These are phyloP conservation scores for Syncephalastrum sp. DNA, from an alignment of 371 early-diverging fungal species.

Conservation along the genomic window DNA sequence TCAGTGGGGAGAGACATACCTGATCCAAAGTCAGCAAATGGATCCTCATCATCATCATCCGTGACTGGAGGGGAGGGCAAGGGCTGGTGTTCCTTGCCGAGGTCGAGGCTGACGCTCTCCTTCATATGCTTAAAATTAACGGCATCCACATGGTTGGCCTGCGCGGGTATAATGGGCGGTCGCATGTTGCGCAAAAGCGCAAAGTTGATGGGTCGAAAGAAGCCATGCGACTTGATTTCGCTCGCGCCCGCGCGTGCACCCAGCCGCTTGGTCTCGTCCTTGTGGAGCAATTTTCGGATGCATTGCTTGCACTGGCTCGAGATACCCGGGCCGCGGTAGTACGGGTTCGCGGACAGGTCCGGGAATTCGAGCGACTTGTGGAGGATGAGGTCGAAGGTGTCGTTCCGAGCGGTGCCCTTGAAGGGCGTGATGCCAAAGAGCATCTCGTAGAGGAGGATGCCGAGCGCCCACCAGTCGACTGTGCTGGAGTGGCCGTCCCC, in stretches of 20 bases:
- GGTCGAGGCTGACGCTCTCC: slow-evolving; percentile 60
- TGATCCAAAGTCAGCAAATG: slow-evolving; percentile 63
- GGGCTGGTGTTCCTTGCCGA: slow-evolving; percentile 23
- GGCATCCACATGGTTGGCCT: slow-evolving; percentile 49
- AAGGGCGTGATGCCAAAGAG: slow-evolving; percentile 92
- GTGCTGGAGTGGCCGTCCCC: slow-evolving; percentile 95
- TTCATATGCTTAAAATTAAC: slow-evolving; percentile 44
- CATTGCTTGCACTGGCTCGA: slow-evolving; percentile 64
- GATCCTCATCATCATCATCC: slow-evolving; percentile 48
- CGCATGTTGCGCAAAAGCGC: slow-evolving; percentile 80
- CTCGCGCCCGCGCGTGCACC: slow-evolving; percentile 88
- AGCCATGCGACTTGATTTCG: slow-evolving; percentile 89
- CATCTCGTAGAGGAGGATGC: slow-evolving; percentile 90
- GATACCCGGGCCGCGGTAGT: slow-evolving; percentile 22
- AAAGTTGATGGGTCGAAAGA: slow-evolving; percentile 91
- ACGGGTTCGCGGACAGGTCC: slow-evolving; percentile 27
- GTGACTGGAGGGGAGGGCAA: slow-evolving; percentile 15
- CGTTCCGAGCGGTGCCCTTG: slow-evolving; percentile 82
- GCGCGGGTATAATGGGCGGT: slow-evolving; percentile 88
- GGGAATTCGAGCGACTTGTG: slow-evolving; percentile 75
- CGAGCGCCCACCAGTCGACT: slow-evolving; percentile 98
- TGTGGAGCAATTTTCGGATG: slow-evolving; percentile 77
- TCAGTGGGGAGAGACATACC: slow-evolving; percentile 27
- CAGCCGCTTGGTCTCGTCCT: slow-evolving; percentile 80
- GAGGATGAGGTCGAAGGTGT: slow-evolving; percentile 82